A percentile compares a stretch with the other conserved stretches of the same genome.
phyloP scores from a whole-genome alignment of 768 basidiomycete genomes.

The Lentinus tigrinus region DNA sequence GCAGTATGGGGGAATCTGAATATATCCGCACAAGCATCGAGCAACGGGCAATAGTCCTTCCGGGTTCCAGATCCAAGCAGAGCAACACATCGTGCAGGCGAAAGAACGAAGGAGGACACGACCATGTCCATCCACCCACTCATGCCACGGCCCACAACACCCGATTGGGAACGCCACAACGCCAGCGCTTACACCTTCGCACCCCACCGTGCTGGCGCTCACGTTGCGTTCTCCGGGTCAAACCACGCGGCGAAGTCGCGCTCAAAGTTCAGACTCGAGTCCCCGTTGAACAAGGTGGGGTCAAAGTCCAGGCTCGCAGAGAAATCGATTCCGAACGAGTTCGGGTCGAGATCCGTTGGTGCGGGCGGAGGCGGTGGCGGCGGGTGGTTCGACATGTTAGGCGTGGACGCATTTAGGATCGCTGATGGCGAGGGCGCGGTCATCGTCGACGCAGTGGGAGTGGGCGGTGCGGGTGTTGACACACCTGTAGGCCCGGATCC shows the following conservation, averaged over 20 bases:
- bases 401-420: conserved; percentile 27
- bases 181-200: background rate
- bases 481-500: conserved; percentile 23
- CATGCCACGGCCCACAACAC: background rate
- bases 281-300: conserved; percentile 8
- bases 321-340: conserved; percentile 34
- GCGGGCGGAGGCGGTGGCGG: conserved; percentile 20
- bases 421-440: conserved; percentile 39
- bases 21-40: background rate
- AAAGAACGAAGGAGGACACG: background rate
- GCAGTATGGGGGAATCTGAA: background rate
- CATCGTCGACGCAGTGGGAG: conserved; percentile 34
- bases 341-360: conserved; percentile 19
- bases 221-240: conserved; percentile 42
- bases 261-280: conserved; percentile 54
- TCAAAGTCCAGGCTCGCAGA: conserved; percentile 38
- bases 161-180: background rate
- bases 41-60: conserved; percentile 1
- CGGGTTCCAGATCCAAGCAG: background rate
- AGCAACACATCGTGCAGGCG: background rate
- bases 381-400: conserved; percentile 12
- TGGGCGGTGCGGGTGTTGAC: conserved; percentile 32
- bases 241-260: conserved; percentile 79
- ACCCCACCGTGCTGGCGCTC: background rate
- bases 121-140: background rate